Conservation (phyloP, 208 protist species). For the Phytomonas francai region DNA sequence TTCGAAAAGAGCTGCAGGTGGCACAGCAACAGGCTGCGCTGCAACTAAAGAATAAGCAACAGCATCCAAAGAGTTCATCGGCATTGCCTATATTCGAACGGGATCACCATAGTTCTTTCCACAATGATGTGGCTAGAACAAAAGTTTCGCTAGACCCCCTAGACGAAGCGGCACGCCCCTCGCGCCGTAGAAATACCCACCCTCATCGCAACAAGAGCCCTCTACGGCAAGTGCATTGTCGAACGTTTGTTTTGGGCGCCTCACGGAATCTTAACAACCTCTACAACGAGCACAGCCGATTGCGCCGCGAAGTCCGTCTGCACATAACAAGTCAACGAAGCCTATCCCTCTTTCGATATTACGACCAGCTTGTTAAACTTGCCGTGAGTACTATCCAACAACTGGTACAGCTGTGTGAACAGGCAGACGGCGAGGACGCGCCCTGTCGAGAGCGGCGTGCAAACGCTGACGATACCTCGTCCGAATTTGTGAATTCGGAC, state of each 20-base stretch:
- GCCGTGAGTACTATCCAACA: conserved; percentile 23
- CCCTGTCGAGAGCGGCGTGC: background rate
- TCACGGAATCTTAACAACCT: conserved; percentile 15
- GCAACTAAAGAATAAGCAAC: conserved; percentile 1
- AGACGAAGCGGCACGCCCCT: background rate
- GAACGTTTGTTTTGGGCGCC: background rate
- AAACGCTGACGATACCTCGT: background rate
- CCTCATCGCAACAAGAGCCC: background rate
- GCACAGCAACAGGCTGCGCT: conserved; percentile 15
- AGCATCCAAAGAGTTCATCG: background rate
- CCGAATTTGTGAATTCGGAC: background rate
- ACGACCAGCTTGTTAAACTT: conserved; percentile 43
- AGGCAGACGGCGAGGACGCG: background rate
- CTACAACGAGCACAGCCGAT: conserved; percentile 31
- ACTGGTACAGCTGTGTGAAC: conserved; percentile 16
- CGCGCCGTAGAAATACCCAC: background rate
- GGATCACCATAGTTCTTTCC: background rate
- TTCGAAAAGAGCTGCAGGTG: conserved; percentile 21
- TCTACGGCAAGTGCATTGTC: background rate
- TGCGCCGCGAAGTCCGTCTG: conserved; percentile 65
- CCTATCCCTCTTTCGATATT: conserved; percentile 56
- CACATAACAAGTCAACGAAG: conserved; percentile 59
- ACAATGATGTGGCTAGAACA: background rate
- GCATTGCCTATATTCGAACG: background rate
- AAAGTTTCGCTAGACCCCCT: background rate